phyloP scores from a whole-genome alignment of 441 rosid genomes.

The Croton setiger region DNA sequence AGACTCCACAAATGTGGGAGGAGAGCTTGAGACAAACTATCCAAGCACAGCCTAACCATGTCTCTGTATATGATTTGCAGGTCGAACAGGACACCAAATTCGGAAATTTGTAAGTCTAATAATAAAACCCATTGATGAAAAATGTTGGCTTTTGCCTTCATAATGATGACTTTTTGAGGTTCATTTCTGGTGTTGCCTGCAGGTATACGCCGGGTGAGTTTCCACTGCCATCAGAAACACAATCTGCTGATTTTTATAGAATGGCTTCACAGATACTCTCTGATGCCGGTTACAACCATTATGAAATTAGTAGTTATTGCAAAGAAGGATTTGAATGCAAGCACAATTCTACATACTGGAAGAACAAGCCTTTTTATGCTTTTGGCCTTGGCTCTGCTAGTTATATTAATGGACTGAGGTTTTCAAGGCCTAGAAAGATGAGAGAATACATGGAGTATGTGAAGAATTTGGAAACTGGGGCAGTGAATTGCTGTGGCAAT shows the following conservation, averaged over 20 bases:
- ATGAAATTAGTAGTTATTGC: conserved; percentile 83
- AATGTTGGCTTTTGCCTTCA: neutral
- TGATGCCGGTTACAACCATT: conserved; percentile 64
- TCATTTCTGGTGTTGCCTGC: conserved; percentile 21
- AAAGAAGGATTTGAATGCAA: conserved; percentile 65
- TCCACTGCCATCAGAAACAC: conserved; percentile 81
- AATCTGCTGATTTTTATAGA: conserved; percentile 73
- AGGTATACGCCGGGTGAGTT: conserved; percentile 85
- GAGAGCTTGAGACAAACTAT: conserved; percentile 63
- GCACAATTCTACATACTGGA: conserved; percentile 86
- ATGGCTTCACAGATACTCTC: conserved; percentile 67
- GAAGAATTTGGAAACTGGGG: conserved; percentile 52
- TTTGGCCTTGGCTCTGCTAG: conserved; percentile 97
- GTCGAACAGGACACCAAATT: conserved; percentile 94
- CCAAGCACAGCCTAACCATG: conserved; percentile 61
- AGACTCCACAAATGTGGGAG: conserved; percentile 82
- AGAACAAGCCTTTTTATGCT: conserved; percentile 75
- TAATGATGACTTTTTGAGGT: neutral
- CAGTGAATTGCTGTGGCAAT: conserved; percentile 31
- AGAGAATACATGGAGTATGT: conserved; percentile 63
- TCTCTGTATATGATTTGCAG: conserved; percentile 94
- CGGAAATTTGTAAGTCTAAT: conserved; percentile 56
- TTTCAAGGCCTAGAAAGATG: conserved; percentile 84
- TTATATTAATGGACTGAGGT: conserved; percentile 73
- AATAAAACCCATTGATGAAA: neutral